A percentile compares a stretch with the other conserved stretches of the same genome.
These are phyloP conservation scores for Laburnicola sp. DNA, from an alignment of 2,329 filamentous ascomycete species.

Conservation along the genomic window DNA sequence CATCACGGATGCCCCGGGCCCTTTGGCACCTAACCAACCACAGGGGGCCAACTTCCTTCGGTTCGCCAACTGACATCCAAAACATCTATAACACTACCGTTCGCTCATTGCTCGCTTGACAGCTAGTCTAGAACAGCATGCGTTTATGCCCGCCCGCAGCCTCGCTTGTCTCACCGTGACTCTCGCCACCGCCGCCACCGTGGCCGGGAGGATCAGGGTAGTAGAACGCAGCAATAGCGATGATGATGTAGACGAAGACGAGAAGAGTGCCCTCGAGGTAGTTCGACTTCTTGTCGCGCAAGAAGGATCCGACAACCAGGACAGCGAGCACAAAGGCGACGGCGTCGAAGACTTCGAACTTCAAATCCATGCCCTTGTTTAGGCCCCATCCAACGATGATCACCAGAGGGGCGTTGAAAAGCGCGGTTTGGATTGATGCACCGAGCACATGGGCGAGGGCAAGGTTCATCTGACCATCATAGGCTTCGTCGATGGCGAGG, in stretches of 20 bases:
- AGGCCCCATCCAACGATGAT: slow-evolving; percentile 84
- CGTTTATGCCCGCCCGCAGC: neutral
- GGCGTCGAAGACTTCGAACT: slow-evolving; percentile 87
- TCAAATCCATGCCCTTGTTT: slow-evolving; percentile 69
- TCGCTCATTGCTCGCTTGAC: too few species aligned
- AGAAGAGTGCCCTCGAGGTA: slow-evolving; percentile 86
- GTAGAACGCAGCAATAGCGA: slow-evolving; percentile 64
- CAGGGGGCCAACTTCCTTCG: neutral
- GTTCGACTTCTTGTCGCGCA: slow-evolving; percentile 85
- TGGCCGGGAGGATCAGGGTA: slow-evolving; percentile 57
- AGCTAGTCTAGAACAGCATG: too few species aligned
- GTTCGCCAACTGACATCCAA: neutral
- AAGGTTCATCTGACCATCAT: slow-evolving; percentile 81
- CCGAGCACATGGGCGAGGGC: slow-evolving; percentile 84
- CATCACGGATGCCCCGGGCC: neutral
- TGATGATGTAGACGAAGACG: slow-evolving; percentile 68
- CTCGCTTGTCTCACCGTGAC: neutral
- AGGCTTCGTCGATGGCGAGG: slow-evolving; percentile 82
- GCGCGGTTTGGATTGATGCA: slow-evolving; percentile 83
- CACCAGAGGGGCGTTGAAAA: slow-evolving; percentile 83
- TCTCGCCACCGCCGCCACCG: slow-evolving; percentile 16
- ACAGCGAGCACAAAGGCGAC: slow-evolving; percentile 80
- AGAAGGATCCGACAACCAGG: slow-evolving; percentile 82
- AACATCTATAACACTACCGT: neutral
- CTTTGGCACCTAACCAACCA: neutral